These are phyloP conservation scores for Hyphopichia burtonii DNA, from an alignment of 1,139 yeast species.

Conservation along the genomic window DNA sequence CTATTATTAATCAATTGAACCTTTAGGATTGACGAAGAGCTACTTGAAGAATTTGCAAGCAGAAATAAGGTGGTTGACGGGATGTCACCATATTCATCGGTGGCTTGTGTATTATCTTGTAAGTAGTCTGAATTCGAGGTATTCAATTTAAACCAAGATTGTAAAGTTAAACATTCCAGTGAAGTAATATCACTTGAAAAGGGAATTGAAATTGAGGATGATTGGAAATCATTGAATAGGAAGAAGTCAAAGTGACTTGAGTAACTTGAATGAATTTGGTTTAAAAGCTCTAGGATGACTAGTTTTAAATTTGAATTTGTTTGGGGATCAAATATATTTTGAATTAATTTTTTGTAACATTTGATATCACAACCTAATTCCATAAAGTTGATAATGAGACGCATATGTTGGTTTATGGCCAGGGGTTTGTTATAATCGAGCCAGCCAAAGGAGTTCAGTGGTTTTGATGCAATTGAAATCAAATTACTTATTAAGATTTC, in stretches of 20 bases:
- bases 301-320: slow-evolving; percentile 12
- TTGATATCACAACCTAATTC: slow-evolving; percentile 38
- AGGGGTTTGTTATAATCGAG: slow-evolving; percentile 10
- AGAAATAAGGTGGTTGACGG: slow-evolving; percentile 20
- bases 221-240: slow-evolving; percentile 23
- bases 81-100: slow-evolving; percentile 2
- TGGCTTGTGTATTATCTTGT: background rate
- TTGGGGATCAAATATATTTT: slow-evolving; percentile 15
- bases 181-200: slow-evolving; percentile 14
- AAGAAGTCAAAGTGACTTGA: slow-evolving; percentile 31
- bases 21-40: slow-evolving; percentile 23
- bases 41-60: slow-evolving; percentile 26
- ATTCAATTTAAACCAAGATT: slow-evolving; percentile 37
- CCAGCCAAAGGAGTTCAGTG: slow-evolving; percentile 2
- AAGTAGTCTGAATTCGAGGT: slow-evolving; percentile 4
- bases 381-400: slow-evolving; percentile 26
- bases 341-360: slow-evolving; percentile 18
- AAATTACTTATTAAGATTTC: slow-evolving; percentile 20
- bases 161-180: slow-evolving; percentile 26
- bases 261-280: slow-evolving; percentile 20
- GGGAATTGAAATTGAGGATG: slow-evolving; percentile 23
- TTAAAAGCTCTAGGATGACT: slow-evolving; percentile 24
- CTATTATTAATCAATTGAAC: slow-evolving; percentile 28
- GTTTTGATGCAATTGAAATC: slow-evolving; percentile 5
- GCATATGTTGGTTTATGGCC: slow-evolving; percentile 17